A percentile compares a stretch with the other conserved stretches of the same genome.
Conservation (phyloP, 768 basidiomycete genomes). For the Suillus tomentosus region DNA sequence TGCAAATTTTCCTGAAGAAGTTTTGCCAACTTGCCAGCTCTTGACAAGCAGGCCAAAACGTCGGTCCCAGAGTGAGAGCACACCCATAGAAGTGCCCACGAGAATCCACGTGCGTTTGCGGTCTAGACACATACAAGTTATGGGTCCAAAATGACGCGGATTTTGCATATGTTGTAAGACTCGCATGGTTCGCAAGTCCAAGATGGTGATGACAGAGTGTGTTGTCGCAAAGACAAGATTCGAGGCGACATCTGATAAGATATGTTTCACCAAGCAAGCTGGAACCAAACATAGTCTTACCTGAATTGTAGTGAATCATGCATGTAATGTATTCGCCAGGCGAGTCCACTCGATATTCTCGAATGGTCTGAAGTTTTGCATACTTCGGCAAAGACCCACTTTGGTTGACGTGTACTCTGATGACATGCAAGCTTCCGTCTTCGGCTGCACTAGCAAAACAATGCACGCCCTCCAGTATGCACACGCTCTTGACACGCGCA, state of each 20-base stretch:
- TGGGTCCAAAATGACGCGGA: slow-evolving; percentile 83
- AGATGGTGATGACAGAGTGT: slow-evolving; percentile 67
- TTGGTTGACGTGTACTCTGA: slow-evolving; percentile 75
- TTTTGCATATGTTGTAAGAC: slow-evolving; percentile 78
- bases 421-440: slow-evolving; percentile 82
- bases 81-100: slow-evolving; percentile 83
- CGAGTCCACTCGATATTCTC: slow-evolving; percentile 76
- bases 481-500: slow-evolving; percentile 66
- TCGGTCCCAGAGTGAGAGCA: slow-evolving; percentile 91
- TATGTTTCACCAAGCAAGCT: neutral
- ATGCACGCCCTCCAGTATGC: slow-evolving; percentile 82
- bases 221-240: slow-evolving; percentile 87
- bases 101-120: slow-evolving; percentile 86
- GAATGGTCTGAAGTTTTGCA: slow-evolving; percentile 72
- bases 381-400: slow-evolving; percentile 81
- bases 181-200: slow-evolving; percentile 87
- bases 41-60: slow-evolving; percentile 89
- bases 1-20: slow-evolving; percentile 50
- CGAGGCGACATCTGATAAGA: slow-evolving; percentile 63
- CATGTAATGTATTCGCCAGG: slow-evolving; percentile 81
- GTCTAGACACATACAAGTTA: slow-evolving; percentile 84
- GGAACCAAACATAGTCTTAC: slow-evolving; percentile 38
- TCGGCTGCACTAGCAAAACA: slow-evolving; percentile 89
- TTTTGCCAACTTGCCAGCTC: slow-evolving; percentile 78
- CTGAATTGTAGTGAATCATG: slow-evolving; percentile 80